Base-by-base conservation (phyloP, 2,329 filamentous ascomycete genomes). In the Colletotrichum sp. region DNA sequence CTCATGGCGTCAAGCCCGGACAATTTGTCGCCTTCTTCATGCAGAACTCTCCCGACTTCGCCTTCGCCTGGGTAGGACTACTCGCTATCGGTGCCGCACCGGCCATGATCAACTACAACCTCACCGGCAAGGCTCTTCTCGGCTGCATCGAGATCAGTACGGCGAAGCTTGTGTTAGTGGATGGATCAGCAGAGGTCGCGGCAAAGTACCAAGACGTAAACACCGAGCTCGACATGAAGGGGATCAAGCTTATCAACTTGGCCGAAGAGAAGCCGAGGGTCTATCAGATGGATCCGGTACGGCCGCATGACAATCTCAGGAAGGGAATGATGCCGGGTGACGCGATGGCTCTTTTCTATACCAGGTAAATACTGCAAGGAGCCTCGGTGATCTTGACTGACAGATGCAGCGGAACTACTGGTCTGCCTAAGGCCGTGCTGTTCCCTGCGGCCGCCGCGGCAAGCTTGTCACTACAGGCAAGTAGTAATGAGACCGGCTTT, bases 91-190 rank as follows among this genome's bases (percentile, higher is more conserved):
- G 93, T 5, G 91, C 91, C 16, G 92, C 92, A 0, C 93, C 93
- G 0, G 93, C 93, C 1, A 89, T 94, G 83, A 93, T 95, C 81
- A 95, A 95, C 81, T 91, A 93, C 81, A 93, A 95, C 80, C 85
- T 95, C 9, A 87, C 89, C 9, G 91, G 90, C 0, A 89, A 92
- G 78, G 90, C 92, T 2, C 83, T 95, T 78, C 80, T 94, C 62
- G 93, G 95, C 82, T 95, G 92, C 70, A 81, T 95, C 44, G 88
- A 87, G 76, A 88, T 93, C 69, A 90, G 90, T 65, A 88, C 87
- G 6, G 87, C 91, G 5, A 88, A 85, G 57, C 76, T 94, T 49
- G 80, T 94, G 5, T 81, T 94, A 2, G 89, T 93, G 10, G 93
- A 93, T 73, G 87, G 89, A 3, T 88, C 91, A 28, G 81, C 84